A percentile compares a stretch with the other conserved stretches of the same genome.
Conservation (phyloP, 768 basidiomycete species). For the Vishniacozyma victoriae region DNA sequence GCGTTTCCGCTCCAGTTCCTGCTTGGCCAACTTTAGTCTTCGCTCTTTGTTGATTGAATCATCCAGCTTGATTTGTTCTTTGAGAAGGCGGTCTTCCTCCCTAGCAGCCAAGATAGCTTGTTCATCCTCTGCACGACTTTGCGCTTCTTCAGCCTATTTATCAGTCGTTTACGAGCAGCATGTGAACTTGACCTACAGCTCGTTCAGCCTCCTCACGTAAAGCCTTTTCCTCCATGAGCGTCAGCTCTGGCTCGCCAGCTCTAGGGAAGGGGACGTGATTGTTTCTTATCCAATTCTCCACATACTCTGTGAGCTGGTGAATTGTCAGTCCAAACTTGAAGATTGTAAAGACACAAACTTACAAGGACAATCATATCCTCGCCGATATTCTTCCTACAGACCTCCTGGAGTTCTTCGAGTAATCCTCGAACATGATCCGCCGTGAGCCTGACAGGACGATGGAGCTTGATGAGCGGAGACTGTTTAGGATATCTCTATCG, state of each 20-base stretch:
- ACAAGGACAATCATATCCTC: constrained; percentile 39
- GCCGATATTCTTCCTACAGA: constrained; percentile 28
- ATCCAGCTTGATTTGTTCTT: constrained; percentile 33
- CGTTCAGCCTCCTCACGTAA: constrained; percentile 34
- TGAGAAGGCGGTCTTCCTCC: constrained; percentile 24
- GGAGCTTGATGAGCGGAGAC: constrained; percentile 32
- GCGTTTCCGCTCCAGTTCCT: constrained; percentile 20
- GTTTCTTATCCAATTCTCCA: constrained; percentile 31
- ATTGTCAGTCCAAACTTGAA: background rate
- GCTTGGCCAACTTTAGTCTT: constrained; percentile 17
- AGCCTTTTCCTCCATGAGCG: constrained; percentile 43
- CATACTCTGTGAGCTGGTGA: constrained; percentile 22
- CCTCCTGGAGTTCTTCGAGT: constrained; percentile 21
- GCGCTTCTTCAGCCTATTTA: constrained; percentile 13
- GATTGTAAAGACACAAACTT: constrained; percentile 1
- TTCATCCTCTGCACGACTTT: constrained; percentile 16
- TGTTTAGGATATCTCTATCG: background rate
- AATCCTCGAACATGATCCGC: constrained; percentile 30
- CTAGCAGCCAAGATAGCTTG: constrained; percentile 14
- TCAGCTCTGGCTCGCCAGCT: constrained; percentile 22
- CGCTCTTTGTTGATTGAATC: constrained; percentile 16
- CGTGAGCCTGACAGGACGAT: constrained; percentile 22
- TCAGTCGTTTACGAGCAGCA: no score
- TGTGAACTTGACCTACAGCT: constrained; percentile 31
- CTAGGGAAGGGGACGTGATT: constrained; percentile 39